phyloP scores from a whole-genome alignment of 2,329 filamentous ascomycete genomes.

The Penicillium sp. region DNA sequence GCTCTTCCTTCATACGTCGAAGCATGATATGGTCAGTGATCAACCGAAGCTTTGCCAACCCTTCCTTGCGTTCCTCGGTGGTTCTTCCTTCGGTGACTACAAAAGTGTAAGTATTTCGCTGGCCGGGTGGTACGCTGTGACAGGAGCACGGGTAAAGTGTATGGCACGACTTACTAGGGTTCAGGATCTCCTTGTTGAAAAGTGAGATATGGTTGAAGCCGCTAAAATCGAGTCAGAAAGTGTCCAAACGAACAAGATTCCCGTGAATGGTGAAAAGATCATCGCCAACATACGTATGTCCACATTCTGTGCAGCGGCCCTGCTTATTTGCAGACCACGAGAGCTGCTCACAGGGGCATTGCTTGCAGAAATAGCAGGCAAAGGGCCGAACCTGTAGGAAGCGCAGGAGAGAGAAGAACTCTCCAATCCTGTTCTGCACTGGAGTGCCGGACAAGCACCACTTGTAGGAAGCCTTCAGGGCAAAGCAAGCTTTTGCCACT shows the following conservation, averaged over 20 bases:
- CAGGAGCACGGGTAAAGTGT: not conserved
- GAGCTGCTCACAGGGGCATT: conserved; percentile 75
- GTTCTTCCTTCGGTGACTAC: conserved; percentile 59
- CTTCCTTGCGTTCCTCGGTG: conserved; percentile 61
- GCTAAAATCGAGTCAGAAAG: conserved; percentile 31
- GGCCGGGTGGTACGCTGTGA: not conserved
- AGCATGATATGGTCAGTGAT: conserved; percentile 95
- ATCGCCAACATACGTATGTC: conserved; percentile 50
- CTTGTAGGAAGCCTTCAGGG: conserved; percentile 81
- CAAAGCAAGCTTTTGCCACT: conserved; percentile 93
- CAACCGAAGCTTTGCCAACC: conserved; percentile 79
- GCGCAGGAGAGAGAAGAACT: conserved; percentile 91
- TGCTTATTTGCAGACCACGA: conserved; percentile 80
- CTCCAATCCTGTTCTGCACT: conserved; percentile 93
- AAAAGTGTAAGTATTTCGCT: conserved; percentile 5
- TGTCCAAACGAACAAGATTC: not conserved
- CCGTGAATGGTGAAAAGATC: not conserved
- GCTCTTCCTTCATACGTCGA: conserved; percentile 88
- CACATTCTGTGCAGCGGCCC: conserved; percentile 71
- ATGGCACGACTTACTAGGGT: conserved; percentile 57
- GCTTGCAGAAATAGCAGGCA: conserved; percentile 90
- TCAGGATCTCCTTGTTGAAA: conserved; percentile 93
- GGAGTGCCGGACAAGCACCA: conserved; percentile 97
- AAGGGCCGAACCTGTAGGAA: conserved; percentile 90
- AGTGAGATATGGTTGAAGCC: conserved; percentile 72